These are phyloP conservation scores for Scutellaria barbata DNA, from an alignment of 257 asterid species.

Conservation along the genomic window DNA sequence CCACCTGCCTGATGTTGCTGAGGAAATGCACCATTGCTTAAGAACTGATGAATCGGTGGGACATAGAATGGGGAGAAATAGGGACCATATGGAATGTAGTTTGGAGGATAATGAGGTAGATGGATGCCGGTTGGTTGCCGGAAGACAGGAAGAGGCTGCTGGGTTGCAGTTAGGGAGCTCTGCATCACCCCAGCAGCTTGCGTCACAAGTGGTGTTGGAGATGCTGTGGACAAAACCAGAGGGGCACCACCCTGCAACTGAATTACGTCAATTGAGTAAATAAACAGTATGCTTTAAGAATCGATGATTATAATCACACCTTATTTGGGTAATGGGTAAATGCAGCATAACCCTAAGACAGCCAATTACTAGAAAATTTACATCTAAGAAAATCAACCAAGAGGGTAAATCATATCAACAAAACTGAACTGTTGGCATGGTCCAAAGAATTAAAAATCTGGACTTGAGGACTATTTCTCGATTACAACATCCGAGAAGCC, in stretches of 20 bases:
- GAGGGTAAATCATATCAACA: neutral
- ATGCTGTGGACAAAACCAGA: constrained; percentile 59
- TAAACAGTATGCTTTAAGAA: constrained; percentile 9
- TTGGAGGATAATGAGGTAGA: constrained; percentile 81
- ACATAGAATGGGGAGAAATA: constrained; percentile 76
- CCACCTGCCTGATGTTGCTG: constrained; percentile 85
- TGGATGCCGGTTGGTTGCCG: constrained; percentile 88
- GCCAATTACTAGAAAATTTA: constrained; percentile 21
- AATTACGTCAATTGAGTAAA: constrained; percentile 33
- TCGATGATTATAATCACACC: constrained; percentile 7
- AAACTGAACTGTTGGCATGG: neutral
- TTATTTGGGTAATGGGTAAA: neutral
- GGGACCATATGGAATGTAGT: constrained; percentile 75
- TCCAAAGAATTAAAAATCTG: neutral
- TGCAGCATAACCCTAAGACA: constrained; percentile 13
- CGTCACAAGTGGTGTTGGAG: constrained; percentile 81
- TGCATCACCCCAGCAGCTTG: constrained; percentile 85
- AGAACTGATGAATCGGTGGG: constrained; percentile 82
- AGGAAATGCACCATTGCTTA: constrained; percentile 73
- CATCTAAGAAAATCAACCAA: neutral
- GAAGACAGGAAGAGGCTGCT: constrained; percentile 72
- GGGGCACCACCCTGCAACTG: constrained; percentile 73
- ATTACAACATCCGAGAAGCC: neutral
- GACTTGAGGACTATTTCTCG: neutral
- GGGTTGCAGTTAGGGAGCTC: constrained; percentile 62